Evolutionary conservation across 805 yeast genomes (phyloP).

Genomic region (Wickerhamiella sergipiensis): DNA sequence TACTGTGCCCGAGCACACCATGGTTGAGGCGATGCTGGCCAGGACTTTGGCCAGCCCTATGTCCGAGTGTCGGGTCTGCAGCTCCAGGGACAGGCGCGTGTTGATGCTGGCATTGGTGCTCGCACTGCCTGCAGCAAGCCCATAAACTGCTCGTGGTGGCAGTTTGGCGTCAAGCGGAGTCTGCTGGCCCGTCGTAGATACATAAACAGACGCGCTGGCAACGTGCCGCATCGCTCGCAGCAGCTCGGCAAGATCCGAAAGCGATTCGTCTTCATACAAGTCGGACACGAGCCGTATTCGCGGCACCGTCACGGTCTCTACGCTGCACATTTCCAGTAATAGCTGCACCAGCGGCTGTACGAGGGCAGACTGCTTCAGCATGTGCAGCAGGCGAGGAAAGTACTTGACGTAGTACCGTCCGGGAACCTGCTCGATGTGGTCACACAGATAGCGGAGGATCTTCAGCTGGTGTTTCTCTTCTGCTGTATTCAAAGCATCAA

Average conservation of each 20-base stretch:
- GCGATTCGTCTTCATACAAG: not conserved
- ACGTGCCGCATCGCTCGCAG: not conserved
- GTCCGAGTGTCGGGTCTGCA: not conserved
- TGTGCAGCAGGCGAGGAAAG: not conserved
- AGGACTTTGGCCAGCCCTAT: not conserved
- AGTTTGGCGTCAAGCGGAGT: not conserved
- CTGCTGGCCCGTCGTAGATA: conserved; percentile 5
- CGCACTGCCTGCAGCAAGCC: not conserved
- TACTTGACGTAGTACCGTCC: not conserved
- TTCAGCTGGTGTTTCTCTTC: not conserved
- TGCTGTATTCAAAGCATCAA: not conserved
- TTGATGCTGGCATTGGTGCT: not conserved
- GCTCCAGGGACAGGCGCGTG: not conserved
- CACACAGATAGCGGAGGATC: not conserved
- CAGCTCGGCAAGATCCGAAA: not conserved
- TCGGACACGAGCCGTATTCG: not conserved
- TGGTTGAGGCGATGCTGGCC: conserved; percentile 3
- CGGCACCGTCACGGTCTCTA: not conserved
- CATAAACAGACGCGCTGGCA: not conserved
- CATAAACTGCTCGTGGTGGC: not conserved
- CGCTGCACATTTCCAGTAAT: not conserved
- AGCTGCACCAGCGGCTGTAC: not conserved
- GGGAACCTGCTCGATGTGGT: not conserved
- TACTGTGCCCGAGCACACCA: not conserved
- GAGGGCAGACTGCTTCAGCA: not conserved